Conservation (phyloP, 352 stramenopile genomes). For the Phytophthora megakarya region DNA sequence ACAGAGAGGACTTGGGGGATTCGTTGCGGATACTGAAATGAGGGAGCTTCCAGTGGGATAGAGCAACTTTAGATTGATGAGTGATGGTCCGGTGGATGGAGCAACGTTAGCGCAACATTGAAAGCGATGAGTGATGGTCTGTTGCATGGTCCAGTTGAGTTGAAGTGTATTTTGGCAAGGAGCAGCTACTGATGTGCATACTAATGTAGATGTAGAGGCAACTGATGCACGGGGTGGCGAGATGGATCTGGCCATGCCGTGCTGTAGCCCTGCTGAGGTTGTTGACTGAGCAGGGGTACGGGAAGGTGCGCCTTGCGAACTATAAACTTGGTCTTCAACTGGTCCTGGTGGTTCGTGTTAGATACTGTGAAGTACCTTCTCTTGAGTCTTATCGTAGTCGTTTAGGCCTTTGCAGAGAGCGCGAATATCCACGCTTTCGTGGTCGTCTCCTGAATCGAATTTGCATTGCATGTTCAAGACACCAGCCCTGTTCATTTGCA, state of each 20-base stretch:
- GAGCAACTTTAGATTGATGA: constrained; percentile 1
- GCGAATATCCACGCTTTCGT: constrained; percentile 19
- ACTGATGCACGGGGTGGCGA: constrained; percentile 21
- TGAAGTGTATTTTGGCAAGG: constrained; percentile 10
- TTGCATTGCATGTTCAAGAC: constrained; percentile 19
- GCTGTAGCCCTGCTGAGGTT: constrained; percentile 18
- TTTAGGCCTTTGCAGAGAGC: constrained; percentile 19
- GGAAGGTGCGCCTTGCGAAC: constrained; percentile 23
- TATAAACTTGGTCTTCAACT: background rate
- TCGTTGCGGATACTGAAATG: constrained; percentile 13
- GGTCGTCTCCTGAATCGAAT: background rate
- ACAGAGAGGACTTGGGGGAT: constrained; percentile 13
- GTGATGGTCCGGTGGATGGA: no score
- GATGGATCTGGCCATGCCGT: constrained; percentile 13
- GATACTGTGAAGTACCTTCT: constrained; percentile 16
- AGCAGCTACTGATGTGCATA: constrained; percentile 11
- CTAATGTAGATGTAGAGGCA: background rate
- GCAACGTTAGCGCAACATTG: no score
- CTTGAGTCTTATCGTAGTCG: constrained; percentile 9
- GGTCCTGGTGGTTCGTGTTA: background rate
- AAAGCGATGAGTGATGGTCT: no score
- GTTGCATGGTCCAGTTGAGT: no score
- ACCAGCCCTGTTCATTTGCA: constrained; percentile 12
- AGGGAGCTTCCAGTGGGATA: background rate
- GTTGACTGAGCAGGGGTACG: constrained; percentile 22